phyloP scores from a whole-genome alignment of 768 basidiomycete species.

The Lactifluus hygrophoroides region DNA sequence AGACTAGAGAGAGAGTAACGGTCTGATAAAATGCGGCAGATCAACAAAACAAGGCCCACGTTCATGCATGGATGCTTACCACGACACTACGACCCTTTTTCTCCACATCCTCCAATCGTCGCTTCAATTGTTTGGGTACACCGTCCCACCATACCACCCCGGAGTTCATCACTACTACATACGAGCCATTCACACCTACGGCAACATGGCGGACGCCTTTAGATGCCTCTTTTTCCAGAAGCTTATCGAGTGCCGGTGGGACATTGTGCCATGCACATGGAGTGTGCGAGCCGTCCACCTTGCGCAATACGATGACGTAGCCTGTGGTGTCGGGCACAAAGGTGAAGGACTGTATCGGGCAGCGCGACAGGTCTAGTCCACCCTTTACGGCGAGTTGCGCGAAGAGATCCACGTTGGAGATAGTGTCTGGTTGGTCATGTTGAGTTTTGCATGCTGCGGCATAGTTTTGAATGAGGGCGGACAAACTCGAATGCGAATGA shows the following conservation, averaged over 20 bases:
- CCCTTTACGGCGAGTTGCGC: not conserved
- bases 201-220: conserved; percentile 12
- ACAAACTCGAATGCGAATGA: not conserved
- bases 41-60: not conserved
- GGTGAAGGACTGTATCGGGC: conserved; percentile 4
- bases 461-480: not conserved
- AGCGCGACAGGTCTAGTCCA: not conserved
- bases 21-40: not conserved
- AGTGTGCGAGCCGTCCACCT: not conserved
- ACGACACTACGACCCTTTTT: not conserved
- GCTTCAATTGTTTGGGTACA: not conserved
- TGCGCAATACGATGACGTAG: conserved; percentile 3
- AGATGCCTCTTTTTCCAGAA: not conserved
- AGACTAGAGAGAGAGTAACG: conserved; percentile 7
- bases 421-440: not conserved
- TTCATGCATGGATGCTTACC: not conserved
- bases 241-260: not conserved
- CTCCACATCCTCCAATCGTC: not conserved
- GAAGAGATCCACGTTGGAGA: conserved; percentile 8
- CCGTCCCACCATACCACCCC: conserved; percentile 1
- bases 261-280: conserved; percentile 9
- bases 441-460: conserved; percentile 4
- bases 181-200: not conserved
- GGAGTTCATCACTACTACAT: conserved; percentile 6
- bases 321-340: conserved; percentile 5